A percentile compares a stretch with the other conserved stretches of the same genome.
Conservation (phyloP, 163 green algal species). For the Scenedesmus sp. region DNA sequence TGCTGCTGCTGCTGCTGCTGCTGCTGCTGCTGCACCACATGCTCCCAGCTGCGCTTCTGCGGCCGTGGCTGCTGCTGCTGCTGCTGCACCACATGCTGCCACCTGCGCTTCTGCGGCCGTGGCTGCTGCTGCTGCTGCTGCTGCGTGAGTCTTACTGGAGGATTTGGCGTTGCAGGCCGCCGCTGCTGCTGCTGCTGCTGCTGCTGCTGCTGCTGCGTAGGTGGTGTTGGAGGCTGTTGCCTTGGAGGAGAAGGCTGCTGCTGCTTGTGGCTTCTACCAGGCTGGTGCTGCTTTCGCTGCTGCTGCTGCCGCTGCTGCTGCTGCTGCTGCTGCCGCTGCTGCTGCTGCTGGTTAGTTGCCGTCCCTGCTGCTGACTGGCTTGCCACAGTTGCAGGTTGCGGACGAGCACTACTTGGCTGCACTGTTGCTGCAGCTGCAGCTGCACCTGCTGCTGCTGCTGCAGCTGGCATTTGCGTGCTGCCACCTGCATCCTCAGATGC, state of each 20-base stretch:
- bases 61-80: too few relatives aligned
- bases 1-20: too few relatives aligned
- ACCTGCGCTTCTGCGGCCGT: not conserved
- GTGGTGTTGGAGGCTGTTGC: too few relatives aligned
- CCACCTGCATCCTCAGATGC: too few relatives aligned
- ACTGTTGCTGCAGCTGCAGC: not conserved
- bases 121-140: not conserved
- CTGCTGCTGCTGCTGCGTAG: too few relatives aligned
- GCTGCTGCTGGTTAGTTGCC: not conserved
- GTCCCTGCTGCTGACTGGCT: not conserved
- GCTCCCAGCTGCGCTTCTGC: not conserved
- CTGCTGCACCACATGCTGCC: not conserved
- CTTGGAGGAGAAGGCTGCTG: too few relatives aligned
- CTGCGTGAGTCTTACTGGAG: not conserved
- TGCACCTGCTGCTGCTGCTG: not conserved
- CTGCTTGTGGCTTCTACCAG: too few relatives aligned
- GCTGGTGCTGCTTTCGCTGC: too few relatives aligned
- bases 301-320: not conserved
- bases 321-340: not conserved
- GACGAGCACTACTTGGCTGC: not conserved
- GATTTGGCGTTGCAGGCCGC: not conserved
- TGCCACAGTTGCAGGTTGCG: not conserved
- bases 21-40: not conserved
- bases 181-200: conserved; percentile 17
- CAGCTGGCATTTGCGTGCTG: not conserved